Evolutionary conservation across 2,329 filamentous ascomycete genomes (phyloP), one percentile per base, ranked within the genome.

Genomic region (Trichoderma simmonsii): DNA sequence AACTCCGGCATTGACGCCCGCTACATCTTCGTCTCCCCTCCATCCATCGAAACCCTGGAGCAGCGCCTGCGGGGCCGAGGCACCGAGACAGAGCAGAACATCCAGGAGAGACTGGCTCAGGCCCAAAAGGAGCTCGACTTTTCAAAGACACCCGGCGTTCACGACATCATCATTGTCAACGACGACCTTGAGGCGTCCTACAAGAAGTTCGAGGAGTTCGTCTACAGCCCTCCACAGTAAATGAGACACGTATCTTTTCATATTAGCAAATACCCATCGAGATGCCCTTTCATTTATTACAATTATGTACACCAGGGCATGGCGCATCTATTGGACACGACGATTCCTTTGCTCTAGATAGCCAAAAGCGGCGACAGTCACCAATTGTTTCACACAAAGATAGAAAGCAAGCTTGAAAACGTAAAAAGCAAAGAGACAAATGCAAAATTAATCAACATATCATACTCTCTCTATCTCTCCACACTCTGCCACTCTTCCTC

Each of bases 21-120:
- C 70, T 97, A 93, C 83, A 83, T 97, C 75, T 97, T 97, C 82
- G 88, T 98, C 73, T 89, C 92, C 43, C 95, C 95, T 14, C 95
- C 95, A 0, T 92, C 88, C 4, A 83, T 92, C 75, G 89, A 92
- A 77, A 87, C 90, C 64, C 86, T 98, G 48, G 94, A 97, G 84
- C 80, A 87, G 78, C 87, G 93, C 54, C 85, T 97, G 67, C 87
- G 93, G 60, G 92, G 91, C 39, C 87, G 93, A 71, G 91, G 90
- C 9, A 95, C 93, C n/a, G 93, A 96, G 81, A 88, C 86, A 66
- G 93, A 95, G 81, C 90, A 91, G 65, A 89, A 86, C 63, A 85
- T 97, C 70, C 84, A 86, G 78, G 91, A 92, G 81, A 86, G 93
- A 64, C 83, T 97, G 70, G 82, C 84, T 14, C 93, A 94, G 81